These are phyloP conservation scores for Limnomonas spitsbergensis DNA, from an alignment of 139 green algal species.

Conservation along the genomic window DNA sequence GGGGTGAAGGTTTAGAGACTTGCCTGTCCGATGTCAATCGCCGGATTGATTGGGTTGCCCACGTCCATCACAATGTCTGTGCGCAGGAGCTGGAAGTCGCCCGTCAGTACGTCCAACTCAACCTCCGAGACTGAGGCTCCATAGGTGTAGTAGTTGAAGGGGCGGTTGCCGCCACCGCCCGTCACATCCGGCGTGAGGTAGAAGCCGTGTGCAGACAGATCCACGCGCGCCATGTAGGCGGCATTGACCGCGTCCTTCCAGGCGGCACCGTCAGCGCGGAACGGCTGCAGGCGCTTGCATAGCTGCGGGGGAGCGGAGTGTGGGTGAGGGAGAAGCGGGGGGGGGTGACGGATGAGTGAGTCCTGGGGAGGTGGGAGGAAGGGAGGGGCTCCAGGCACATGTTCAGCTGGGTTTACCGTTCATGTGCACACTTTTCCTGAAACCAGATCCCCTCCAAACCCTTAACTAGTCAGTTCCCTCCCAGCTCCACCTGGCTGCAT, in stretches of 20 bases:
- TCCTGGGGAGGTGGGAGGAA: no score
- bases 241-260: constrained; percentile 66
- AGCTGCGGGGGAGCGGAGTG: no score
- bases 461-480: no score
- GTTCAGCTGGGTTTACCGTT: no score
- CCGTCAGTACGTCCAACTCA: constrained; percentile 89
- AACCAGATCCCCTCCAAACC: no score
- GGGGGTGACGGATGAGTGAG: no score
- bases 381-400: no score
- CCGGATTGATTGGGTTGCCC: constrained; percentile 89
- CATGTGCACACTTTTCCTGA: no score
- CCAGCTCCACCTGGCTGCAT: constrained; percentile 60
- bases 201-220: constrained; percentile 93
- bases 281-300: constrained; percentile 69
- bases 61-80: constrained; percentile 93
- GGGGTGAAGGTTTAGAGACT: no score
- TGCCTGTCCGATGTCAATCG: constrained; percentile 93
- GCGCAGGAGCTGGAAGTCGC: constrained; percentile 72
- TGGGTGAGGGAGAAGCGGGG: no score
- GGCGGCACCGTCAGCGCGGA: constrained; percentile 1
- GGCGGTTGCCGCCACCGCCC: constrained; percentile 58
- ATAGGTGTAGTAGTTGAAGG: constrained; percentile 90
- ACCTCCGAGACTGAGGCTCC: constrained; percentile 76
- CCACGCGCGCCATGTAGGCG: constrained; percentile 82
- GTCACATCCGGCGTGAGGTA: constrained; percentile 89